phyloP scores from a whole-genome alignment of 768 basidiomycete species.

The Lactarius trivialis region DNA sequence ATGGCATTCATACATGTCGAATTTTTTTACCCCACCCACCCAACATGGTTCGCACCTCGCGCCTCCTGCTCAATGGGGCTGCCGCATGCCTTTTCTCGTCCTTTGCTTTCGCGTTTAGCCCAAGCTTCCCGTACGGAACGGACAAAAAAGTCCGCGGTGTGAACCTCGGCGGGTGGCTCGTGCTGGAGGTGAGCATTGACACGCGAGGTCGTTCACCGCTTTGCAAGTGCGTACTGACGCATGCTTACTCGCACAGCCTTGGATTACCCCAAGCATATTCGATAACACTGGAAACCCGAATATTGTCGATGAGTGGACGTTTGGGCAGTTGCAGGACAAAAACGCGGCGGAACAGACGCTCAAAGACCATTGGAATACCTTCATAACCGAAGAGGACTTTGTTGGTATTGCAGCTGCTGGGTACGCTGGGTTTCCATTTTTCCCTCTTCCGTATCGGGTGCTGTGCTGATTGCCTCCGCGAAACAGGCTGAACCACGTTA shows the following conservation, averaged over 20 bases:
- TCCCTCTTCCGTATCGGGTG: neutral
- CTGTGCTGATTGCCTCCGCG: conserved; percentile 6
- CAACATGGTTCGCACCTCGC: neutral
- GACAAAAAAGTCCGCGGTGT: conserved; percentile 74
- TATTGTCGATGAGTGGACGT: conserved; percentile 77
- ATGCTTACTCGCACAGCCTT: conserved; percentile 39
- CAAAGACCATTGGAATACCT: conserved; percentile 70
- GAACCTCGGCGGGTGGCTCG: conserved; percentile 66
- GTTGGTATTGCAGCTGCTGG: conserved; percentile 67
- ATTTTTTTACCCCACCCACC: too few relatives aligned
- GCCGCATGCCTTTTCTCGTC: neutral
- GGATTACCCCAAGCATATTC: conserved; percentile 75
- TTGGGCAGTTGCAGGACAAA: conserved; percentile 53
- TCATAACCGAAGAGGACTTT: conserved; percentile 82
- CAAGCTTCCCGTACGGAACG: conserved; percentile 68
- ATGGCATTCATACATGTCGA: neutral
- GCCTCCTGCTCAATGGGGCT: neutral
- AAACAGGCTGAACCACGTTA: conserved; percentile 71
- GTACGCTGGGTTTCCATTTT: conserved; percentile 33
- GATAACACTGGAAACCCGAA: conserved; percentile 52
- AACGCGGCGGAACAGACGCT: conserved; percentile 45
- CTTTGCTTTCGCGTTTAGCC: conserved; percentile 29
- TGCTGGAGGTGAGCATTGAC: conserved; percentile 41
- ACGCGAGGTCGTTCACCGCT: neutral
- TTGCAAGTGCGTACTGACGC: neutral